phyloP scores from a whole-genome alignment of 78 protist genomes.

The Dictyostelium citrinum region DNA sequence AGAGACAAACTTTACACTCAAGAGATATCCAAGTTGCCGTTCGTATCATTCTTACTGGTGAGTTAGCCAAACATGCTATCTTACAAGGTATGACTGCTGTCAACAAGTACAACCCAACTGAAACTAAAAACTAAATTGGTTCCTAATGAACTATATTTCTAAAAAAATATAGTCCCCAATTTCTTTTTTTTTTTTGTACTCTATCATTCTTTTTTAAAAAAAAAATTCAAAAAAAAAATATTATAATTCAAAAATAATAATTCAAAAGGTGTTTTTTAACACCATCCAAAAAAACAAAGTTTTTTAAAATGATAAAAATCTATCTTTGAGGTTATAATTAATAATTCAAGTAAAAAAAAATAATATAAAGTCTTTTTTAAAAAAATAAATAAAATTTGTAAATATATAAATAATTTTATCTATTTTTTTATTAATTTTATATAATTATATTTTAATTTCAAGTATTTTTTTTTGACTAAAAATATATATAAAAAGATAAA shows the following conservation, averaged over 20 bases:
- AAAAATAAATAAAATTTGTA: too few relatives aligned
- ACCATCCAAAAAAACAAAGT: slow-evolving; percentile 20
- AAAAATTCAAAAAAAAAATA: not conserved
- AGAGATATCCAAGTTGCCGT: slow-evolving; percentile 95
- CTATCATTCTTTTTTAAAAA: not conserved
- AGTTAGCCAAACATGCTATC: slow-evolving; percentile 96
- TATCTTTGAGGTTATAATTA: not conserved
- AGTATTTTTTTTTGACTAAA: too few relatives aligned
- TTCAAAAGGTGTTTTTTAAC: slow-evolving; percentile 25
- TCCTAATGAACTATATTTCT: not conserved
- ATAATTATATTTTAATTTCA: too few relatives aligned
- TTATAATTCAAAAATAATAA: not conserved
- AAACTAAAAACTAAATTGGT: not conserved
- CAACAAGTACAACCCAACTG: slow-evolving; percentile 87
- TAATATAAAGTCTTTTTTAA: too few relatives aligned
- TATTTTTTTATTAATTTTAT: too few relatives aligned
- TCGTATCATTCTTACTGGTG: slow-evolving; percentile 94
- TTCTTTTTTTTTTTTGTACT: not conserved
- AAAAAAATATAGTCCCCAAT: not conserved
- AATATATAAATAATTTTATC: too few relatives aligned
- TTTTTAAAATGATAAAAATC: not conserved
- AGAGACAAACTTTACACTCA: slow-evolving; percentile 84
- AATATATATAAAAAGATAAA: too few relatives aligned
- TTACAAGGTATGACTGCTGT: slow-evolving; percentile 96
- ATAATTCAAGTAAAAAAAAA: too few relatives aligned